These are phyloP conservation scores for Sphagnum fallax DNA, from an alignment of 228 moss, liverwort and hornwort genomes.

Conservation along the genomic window DNA sequence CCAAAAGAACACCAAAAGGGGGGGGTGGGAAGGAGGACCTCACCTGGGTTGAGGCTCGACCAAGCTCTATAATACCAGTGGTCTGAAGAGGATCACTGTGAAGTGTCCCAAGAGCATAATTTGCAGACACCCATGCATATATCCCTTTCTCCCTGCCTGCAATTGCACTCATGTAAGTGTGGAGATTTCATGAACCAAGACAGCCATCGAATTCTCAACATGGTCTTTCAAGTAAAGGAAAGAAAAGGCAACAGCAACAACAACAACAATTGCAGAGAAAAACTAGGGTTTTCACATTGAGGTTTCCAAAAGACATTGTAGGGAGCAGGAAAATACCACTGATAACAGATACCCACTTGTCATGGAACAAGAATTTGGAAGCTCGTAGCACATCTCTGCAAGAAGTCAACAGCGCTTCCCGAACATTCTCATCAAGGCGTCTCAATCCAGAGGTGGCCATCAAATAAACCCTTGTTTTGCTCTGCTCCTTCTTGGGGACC, in stretches of 20 bases:
- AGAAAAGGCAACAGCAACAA: no score
- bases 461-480: constrained; percentile 65
- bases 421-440: constrained; percentile 52
- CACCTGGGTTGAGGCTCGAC: constrained; percentile 91
- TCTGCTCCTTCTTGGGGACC: constrained; percentile 67
- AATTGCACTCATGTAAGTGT: no score
- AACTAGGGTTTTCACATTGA: no score
- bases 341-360: constrained; percentile 93
- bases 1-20: no score
- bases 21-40: no score
- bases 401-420: constrained; percentile 61
- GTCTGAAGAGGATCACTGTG: constrained; percentile 70
- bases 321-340: constrained; percentile 23
- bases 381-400: constrained; percentile 56
- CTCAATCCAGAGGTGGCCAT: constrained; percentile 99
- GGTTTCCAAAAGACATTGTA: no score
- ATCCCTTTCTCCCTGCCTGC: constrained; percentile 88
- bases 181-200: no score
- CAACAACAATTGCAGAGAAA: no score
- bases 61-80: constrained; percentile 85
- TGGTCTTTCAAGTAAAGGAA: no score
- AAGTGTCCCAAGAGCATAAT: constrained; percentile 82
- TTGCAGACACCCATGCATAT: constrained; percentile 95
- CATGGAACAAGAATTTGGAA: constrained; percentile 65
- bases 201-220: no score